Evolutionary conservation across 164 flowering plant species (phyloP).

Genomic region (Piper longum): DNA sequence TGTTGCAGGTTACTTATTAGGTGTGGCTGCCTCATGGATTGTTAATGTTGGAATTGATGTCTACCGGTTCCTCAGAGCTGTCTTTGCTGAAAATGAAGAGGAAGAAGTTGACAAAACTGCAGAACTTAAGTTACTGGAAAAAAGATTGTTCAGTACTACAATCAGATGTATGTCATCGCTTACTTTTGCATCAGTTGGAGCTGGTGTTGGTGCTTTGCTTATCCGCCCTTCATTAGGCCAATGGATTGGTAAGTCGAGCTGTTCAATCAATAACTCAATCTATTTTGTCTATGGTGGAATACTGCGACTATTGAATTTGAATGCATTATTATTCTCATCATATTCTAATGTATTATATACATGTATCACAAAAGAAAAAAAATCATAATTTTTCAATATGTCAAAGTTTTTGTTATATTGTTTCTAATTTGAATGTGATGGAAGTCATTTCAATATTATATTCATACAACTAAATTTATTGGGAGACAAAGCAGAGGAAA

Average conservation of each 20-base stretch:
- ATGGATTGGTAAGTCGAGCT: constrained; percentile 67
- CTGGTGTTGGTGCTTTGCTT: constrained; percentile 62
- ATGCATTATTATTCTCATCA: too few species aligned
- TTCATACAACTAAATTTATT: too few species aligned
- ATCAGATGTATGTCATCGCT: constrained; percentile 64
- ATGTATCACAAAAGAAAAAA: too few species aligned
- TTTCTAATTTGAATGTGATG: too few species aligned
- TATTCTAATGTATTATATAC: too few species aligned
- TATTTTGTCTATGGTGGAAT: neutral
- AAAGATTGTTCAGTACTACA: constrained; percentile 35
- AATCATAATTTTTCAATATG: too few species aligned
- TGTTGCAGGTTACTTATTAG: constrained; percentile 64
- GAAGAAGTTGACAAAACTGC: constrained; percentile 19
- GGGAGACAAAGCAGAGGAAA: too few species aligned
- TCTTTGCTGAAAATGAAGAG: constrained; percentile 15
- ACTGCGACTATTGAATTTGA: neutral
- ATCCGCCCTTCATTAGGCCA: constrained; percentile 81
- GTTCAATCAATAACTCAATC: neutral
- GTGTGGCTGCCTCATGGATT: constrained; percentile 74
- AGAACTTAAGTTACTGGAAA: constrained; percentile 33
- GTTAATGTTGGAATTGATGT: constrained; percentile 73
- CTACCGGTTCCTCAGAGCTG: constrained; percentile 27
- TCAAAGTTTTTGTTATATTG: too few species aligned
- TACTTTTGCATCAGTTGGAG: constrained; percentile 80
- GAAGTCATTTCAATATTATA: too few species aligned